Evolutionary conservation across 768 basidiomycete genomes (phyloP).

Genomic region (Mycena alexandri): DNA sequence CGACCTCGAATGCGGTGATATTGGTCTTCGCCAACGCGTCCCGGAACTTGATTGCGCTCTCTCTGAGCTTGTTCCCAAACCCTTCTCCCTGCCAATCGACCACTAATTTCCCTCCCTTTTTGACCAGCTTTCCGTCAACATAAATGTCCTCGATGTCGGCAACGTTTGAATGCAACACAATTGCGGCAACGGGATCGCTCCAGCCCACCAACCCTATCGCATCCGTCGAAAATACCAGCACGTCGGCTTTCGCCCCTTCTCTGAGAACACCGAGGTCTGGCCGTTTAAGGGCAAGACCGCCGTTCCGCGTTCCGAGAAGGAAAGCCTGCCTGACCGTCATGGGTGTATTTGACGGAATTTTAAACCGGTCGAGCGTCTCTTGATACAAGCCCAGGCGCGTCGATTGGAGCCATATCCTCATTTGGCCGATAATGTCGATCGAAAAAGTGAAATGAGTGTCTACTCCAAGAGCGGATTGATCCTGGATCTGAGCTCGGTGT

Average conservation of each 20-base stretch:
- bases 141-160: conserved; percentile 29
- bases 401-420: no score
- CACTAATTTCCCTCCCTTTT: conserved; percentile 17
- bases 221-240: conserved; percentile 14
- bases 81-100: conserved; percentile 23
- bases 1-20: conserved; percentile 22
- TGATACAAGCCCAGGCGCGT: neutral
- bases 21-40: conserved; percentile 21
- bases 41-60: conserved; percentile 17
- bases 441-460: conserved; percentile 26
- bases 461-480: conserved; percentile 20
- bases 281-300: conserved; percentile 19
- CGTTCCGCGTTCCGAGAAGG: conserved; percentile 25
- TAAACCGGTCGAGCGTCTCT: conserved; percentile 12
- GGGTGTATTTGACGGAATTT: conserved; percentile 13
- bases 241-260: conserved; percentile 20
- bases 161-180: conserved; percentile 27
- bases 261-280: conserved; percentile 23
- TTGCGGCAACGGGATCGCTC: conserved; percentile 25
- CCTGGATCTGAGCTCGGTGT: conserved; percentile 9
- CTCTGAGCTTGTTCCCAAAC: conserved; percentile 17
- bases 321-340: conserved; percentile 25
- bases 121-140: conserved; percentile 17
- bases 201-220: conserved; percentile 22
- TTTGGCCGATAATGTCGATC: neutral